phyloP scores from a whole-genome alignment of 1,284 basidiomycete species.

The Ceratobasidium sp. region DNA sequence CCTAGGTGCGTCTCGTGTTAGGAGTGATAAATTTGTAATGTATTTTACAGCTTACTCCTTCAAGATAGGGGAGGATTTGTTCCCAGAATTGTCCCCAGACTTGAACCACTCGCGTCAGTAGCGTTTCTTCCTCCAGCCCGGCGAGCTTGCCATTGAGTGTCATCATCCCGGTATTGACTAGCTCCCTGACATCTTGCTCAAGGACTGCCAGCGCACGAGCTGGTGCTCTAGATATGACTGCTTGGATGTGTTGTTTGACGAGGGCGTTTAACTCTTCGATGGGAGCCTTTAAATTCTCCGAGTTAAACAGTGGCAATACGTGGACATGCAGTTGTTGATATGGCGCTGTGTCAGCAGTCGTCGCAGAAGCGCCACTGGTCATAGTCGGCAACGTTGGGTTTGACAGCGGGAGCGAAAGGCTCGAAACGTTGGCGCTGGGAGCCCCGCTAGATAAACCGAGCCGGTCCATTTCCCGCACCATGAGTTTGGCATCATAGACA shows the following conservation, averaged over 20 bases:
- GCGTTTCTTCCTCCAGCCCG: slow-evolving; percentile 73
- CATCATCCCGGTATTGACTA: slow-evolving; percentile 88
- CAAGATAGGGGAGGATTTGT: slow-evolving; percentile 87
- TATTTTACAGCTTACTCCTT: slow-evolving; percentile 65
- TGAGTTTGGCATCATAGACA: slow-evolving; percentile 41
- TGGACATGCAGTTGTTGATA: slow-evolving; percentile 71
- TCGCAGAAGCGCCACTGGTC: slow-evolving; percentile 51
- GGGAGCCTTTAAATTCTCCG: slow-evolving; percentile 84
- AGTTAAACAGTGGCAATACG: slow-evolving; percentile 90
- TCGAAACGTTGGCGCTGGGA: slow-evolving; percentile 32
- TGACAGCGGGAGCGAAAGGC: slow-evolving; percentile 24
- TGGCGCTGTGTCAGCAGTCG: slow-evolving; percentile 74
- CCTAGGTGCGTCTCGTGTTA: slow-evolving; percentile 53
- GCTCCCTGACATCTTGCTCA: slow-evolving; percentile 80
- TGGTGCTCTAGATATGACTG: slow-evolving; percentile 51
- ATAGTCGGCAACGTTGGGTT: slow-evolving; percentile 49
- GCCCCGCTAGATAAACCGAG: slow-evolving; percentile 57
- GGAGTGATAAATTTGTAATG: background rate
- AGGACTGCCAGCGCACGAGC: slow-evolving; percentile 59
- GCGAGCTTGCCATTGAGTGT: slow-evolving; percentile 87
- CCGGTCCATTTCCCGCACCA: slow-evolving; percentile 75
- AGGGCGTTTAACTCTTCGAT: slow-evolving; percentile 91
- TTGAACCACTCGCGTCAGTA: slow-evolving; percentile 81
- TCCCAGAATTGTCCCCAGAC: slow-evolving; percentile 96
- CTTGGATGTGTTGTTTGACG: slow-evolving; percentile 77